Conservation (phyloP, 2,329 filamentous ascomycete genomes). For the Pyrenochaeta sp. region DNA sequence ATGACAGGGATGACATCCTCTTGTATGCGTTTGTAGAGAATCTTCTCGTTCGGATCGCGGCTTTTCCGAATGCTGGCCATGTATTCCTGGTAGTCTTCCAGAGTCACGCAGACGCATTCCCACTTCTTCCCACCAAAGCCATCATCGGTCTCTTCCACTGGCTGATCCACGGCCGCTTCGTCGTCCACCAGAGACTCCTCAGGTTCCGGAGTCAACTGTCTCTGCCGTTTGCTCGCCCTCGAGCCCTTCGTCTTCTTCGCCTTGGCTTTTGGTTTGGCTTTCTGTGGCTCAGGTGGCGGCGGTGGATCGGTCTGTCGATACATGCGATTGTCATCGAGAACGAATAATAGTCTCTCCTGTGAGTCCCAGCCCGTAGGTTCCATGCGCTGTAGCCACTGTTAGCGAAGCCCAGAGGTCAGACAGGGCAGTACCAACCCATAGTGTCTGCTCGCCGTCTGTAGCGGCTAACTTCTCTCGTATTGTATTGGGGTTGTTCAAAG, state of each 20-base stretch:
- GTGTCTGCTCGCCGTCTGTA: constrained; percentile 79
- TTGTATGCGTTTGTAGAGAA: constrained; percentile 74
- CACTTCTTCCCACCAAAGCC: constrained; percentile 81
- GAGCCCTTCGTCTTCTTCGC: constrained; percentile 63
- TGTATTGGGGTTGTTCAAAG: constrained; percentile 84
- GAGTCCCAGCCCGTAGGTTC: constrained; percentile 89
- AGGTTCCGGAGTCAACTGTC: constrained; percentile 59
- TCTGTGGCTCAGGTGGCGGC: constrained; percentile 64
- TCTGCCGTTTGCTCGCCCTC: constrained; percentile 77
- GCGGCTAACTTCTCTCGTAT: constrained; percentile 88
- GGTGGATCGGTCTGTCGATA: constrained; percentile 86
- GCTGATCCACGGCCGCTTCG: constrained; percentile 39
- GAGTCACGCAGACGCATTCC: constrained; percentile 87
- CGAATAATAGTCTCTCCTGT: constrained; percentile 85
- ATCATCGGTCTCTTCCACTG: constrained; percentile 58
- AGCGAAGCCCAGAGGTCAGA: constrained; percentile 13
- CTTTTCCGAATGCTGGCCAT: constrained; percentile 76
- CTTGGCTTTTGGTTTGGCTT: constrained; percentile 62
- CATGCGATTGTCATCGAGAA: constrained; percentile 91
- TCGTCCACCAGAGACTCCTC: constrained; percentile 53
- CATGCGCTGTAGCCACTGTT: constrained; percentile 61
- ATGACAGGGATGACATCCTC: constrained; percentile 85
- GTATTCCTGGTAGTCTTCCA: constrained; percentile 78
- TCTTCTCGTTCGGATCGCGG: constrained; percentile 85
- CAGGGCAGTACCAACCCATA: constrained; percentile 72